Conservation (phyloP, 208 protist species). For the Trypanosomatidae sp. region DNA sequence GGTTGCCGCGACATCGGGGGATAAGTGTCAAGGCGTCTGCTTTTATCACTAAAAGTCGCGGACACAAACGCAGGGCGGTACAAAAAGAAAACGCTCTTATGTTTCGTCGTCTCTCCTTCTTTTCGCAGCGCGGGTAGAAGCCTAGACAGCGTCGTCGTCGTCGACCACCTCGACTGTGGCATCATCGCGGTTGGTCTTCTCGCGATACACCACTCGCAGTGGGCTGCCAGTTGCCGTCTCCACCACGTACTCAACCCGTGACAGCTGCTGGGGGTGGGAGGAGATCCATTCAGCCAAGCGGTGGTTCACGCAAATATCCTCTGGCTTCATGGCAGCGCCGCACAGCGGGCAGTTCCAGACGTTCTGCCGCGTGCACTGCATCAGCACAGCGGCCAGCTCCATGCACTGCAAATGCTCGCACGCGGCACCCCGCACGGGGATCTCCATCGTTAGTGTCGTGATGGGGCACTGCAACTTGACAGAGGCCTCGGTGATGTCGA, state of each 20-base stretch:
- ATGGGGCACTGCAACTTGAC: constrained; percentile 82
- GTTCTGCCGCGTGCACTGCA: constrained; percentile 60
- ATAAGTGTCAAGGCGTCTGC: no score
- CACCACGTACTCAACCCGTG: constrained; percentile 61
- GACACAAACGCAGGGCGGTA: no score
- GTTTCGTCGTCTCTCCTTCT: no score
- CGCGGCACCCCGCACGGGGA: constrained; percentile 70
- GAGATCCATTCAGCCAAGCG: constrained; percentile 73
- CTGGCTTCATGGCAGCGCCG: constrained; percentile 48
- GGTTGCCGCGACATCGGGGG: no score
- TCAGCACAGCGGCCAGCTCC: constrained; percentile 63
- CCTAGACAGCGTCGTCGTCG: no score
- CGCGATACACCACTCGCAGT: constrained; percentile 12
- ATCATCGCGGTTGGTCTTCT: background rate
- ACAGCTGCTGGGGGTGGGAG: constrained; percentile 21
- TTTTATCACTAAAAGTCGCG: no score
- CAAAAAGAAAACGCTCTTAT: no score
- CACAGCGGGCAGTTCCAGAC: constrained; percentile 90
- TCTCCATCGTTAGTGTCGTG: constrained; percentile 51
- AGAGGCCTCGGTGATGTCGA: constrained; percentile 53
- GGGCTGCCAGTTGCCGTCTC: constrained; percentile 29
- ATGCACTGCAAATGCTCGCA: constrained; percentile 74
- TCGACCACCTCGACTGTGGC: constrained; percentile 20
- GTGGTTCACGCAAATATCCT: constrained; percentile 82
- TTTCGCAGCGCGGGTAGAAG: no score